These are phyloP conservation scores for Phytophthora litchii DNA, from an alignment of 352 stramenopile species.

Conservation along the genomic window DNA sequence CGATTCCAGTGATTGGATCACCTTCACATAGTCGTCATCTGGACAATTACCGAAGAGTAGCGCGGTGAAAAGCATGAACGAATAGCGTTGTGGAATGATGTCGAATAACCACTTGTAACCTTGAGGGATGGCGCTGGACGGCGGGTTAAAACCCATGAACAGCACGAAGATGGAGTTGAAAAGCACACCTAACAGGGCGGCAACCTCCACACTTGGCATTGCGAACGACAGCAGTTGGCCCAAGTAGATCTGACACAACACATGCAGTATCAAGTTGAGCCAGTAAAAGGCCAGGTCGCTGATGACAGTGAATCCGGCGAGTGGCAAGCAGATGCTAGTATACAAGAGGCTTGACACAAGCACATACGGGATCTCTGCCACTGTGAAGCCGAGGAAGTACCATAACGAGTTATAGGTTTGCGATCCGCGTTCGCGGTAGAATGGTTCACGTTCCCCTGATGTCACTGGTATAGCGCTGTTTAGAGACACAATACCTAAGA, in stretches of 20 bases:
- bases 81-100: constrained; percentile 44
- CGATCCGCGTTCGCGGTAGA: constrained; percentile 86
- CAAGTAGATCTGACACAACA: constrained; percentile 50
- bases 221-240: constrained; percentile 42
- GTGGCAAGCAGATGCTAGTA: constrained; percentile 39
- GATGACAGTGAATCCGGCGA: constrained; percentile 37
- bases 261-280: constrained; percentile 39
- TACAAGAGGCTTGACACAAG: constrained; percentile 39
- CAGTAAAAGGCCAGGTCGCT: constrained; percentile 35
- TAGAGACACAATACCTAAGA: constrained; percentile 77
- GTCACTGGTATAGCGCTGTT: constrained; percentile 74
- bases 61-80: constrained; percentile 32
- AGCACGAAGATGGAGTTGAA: constrained; percentile 59
- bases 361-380: constrained; percentile 72
- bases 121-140: constrained; percentile 32
- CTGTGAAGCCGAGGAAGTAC: constrained; percentile 66
- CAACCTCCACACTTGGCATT: constrained; percentile 43
- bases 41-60: constrained; percentile 38
- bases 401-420: constrained; percentile 78
- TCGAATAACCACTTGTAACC: constrained; percentile 45
- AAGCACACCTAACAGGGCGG: constrained; percentile 39
- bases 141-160: constrained; percentile 59
- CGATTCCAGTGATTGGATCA: constrained; percentile 22
- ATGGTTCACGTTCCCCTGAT: constrained; percentile 80
- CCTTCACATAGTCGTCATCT: constrained; percentile 28